These are phyloP conservation scores for Dionaea muscipula DNA, from an alignment of 179 eudicot species.

Conservation along the genomic window DNA sequence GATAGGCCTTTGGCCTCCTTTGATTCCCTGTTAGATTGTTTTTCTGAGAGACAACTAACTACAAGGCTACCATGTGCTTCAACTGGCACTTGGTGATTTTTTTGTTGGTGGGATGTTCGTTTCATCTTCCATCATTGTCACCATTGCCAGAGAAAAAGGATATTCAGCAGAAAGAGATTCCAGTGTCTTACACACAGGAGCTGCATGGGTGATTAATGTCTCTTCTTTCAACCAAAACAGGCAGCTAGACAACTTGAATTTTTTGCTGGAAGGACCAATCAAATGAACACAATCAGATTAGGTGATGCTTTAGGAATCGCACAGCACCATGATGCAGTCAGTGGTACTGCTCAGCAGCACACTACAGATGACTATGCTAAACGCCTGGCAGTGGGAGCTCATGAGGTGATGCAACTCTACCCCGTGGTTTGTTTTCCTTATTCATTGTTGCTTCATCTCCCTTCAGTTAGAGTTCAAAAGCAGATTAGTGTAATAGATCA, in stretches of 20 bases:
- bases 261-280: constrained; percentile 42
- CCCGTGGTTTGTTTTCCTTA: background rate
- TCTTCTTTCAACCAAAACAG: constrained; percentile 20
- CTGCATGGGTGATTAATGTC: background rate
- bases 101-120: background rate
- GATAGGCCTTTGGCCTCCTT: no score
- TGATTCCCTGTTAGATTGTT: no score
- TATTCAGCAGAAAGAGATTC: no score
- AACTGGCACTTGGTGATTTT: background rate
- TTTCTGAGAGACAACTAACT: no score
- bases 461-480: background rate
- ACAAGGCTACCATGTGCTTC: background rate
- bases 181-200: background rate
- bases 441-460: background rate
- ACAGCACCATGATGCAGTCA: constrained; percentile 87
- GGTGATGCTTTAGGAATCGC: constrained; percentile 82
- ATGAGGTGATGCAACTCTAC: constrained; percentile 38
- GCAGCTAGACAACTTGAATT: constrained; percentile 85
- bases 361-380: constrained; percentile 65
- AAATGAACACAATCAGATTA: constrained; percentile 49
- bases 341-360: constrained; percentile 81
- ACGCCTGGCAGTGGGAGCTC: constrained; percentile 69
- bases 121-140: no score
- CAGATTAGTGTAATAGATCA: background rate
- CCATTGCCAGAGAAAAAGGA: no score